These are phyloP conservation scores for Cladosporium austrohemisphaericum DNA, from an alignment of 2,329 filamentous ascomycete species.

Conservation along the genomic window DNA sequence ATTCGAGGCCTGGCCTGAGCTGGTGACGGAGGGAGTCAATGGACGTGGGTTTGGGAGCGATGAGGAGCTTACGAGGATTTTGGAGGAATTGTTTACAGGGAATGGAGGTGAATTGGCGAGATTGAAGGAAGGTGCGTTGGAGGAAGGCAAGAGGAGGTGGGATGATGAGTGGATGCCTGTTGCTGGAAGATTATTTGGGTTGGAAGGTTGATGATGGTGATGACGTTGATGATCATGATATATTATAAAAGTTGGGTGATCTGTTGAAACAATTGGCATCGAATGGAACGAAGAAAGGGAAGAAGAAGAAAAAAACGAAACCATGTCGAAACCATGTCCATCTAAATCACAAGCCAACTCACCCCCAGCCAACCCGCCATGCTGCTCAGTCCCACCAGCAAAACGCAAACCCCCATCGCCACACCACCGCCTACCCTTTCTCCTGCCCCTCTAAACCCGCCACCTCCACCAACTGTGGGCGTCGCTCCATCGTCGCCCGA, in stretches of 20 bases:
- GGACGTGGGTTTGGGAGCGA: constrained; percentile 78
- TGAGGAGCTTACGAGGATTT: constrained; percentile 58
- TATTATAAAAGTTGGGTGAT: background rate
- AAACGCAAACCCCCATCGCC: constrained; percentile 33
- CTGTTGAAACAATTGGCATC: too few species aligned
- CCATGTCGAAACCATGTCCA: too few species aligned
- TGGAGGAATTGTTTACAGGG: constrained; percentile 61
- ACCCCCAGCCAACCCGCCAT: constrained; percentile 36
- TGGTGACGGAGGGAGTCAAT: constrained; percentile 84
- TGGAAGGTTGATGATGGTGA: constrained; percentile 1
- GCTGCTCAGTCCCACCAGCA: constrained; percentile 33
- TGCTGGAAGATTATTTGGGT: constrained; percentile 63
- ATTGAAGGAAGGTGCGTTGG: constrained; percentile 70
- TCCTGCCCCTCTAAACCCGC: constrained; percentile 30
- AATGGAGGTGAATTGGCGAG: constrained; percentile 58
- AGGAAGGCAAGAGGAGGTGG: constrained; percentile 75
- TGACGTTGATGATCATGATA: too few species aligned
- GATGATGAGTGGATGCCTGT: constrained; percentile 89
- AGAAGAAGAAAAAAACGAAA: background rate
- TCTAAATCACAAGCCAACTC: constrained; percentile 37
- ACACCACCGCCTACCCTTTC: constrained; percentile 34
- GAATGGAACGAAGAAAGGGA: constrained; percentile 1
- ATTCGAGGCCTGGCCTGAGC: constrained; percentile 84
- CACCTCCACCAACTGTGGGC: constrained; percentile 13
- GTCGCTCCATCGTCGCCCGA: too few species aligned